Base-by-base conservation (phyloP, 83 land plant species). In the Picea mariana region DNA sequence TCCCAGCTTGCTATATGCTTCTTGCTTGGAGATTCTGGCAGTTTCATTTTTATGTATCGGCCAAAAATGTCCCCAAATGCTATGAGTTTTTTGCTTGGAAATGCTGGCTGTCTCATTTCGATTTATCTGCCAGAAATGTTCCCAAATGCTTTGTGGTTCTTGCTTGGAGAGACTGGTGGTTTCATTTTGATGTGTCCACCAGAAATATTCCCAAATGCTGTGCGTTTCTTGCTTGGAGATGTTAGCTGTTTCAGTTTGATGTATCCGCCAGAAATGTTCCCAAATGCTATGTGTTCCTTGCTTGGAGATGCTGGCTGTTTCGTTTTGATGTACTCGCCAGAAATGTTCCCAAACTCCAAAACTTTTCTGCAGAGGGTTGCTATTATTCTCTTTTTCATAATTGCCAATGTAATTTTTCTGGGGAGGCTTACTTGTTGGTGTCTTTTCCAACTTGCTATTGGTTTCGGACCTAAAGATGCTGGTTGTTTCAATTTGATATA, bases 301-400 rank as follows among this genome's bases (percentile, higher is more conserved):
- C 26, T 16, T 77, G 38, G 38, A 52, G 23, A 31, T 18, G 62
- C 20, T 66, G 68, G 23, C 68, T 66, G 58, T 73, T 73, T 27
- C 63, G 16, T 15, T 77, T 58, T 77, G 38, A 26, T 77, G 55
- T 60, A 24, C 27, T 40, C 58, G 38, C 79, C 79, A 44, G 77
- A 73, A 47, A 44, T n/a, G 26, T n/a, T 73, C 58, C 77, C 58
- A 20, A 73, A 44, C 55, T 20, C 52, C 58, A 73, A 3, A 44
- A 5, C 24, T 44, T 20, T 73, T 23, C 47, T 73, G 58, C 77
- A 44, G 58, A 73, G 55, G 21, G 3, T 12, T 55, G 58, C 58
- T 12, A 3, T 13, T 55, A 55, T 55, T 55, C 12, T 55, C 58
- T 55, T 55, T 55, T 55, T 55, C 58, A 55, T 13, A 55, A 12